A percentile compares a stretch with the other conserved stretches of the same genome.
Evolutionary conservation across 2,329 filamentous ascomycete genomes (phyloP).

Genomic region (Arthrobotrys sinensis): DNA sequence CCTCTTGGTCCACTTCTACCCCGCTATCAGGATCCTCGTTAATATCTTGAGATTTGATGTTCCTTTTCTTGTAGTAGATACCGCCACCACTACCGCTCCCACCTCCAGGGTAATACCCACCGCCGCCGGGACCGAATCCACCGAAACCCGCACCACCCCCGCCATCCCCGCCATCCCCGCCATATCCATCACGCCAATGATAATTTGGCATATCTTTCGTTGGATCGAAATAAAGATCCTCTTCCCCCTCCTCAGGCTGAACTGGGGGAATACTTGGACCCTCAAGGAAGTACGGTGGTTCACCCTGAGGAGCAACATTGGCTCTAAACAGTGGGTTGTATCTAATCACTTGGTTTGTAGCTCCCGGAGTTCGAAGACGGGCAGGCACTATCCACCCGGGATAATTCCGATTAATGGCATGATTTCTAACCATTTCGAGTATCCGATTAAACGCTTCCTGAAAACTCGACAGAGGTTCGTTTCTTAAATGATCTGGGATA

Average conservation of each 20-base stretch:
- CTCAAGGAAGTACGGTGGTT: neutral
- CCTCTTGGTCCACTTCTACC: too few species aligned
- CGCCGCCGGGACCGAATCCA: neutral
- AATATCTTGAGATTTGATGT: neutral
- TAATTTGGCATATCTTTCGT: too few species aligned
- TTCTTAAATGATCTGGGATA: too few species aligned
- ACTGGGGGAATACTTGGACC: neutral
- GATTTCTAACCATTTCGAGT: neutral
- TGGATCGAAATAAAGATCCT: too few species aligned
- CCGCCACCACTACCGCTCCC: neutral
- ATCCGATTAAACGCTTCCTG: neutral
- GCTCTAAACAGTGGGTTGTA: neutral
- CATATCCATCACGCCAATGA: too few species aligned
- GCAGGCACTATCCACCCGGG: too few species aligned
- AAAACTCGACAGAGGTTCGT: neutral
- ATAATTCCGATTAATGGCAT: neutral
- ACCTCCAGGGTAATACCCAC: neutral
- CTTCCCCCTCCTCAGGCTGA: too few species aligned
- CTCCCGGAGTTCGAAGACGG: too few species aligned
- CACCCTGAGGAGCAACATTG: neutral
- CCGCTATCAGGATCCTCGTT: neutral
- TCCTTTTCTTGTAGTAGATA: neutral
- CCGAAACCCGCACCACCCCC: too few species aligned
- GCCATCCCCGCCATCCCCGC: too few species aligned
- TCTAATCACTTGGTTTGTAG: too few species aligned